These are phyloP conservation scores for Forsythia viridissima DNA, from an alignment of 257 asterid species.

Conservation along the genomic window DNA sequence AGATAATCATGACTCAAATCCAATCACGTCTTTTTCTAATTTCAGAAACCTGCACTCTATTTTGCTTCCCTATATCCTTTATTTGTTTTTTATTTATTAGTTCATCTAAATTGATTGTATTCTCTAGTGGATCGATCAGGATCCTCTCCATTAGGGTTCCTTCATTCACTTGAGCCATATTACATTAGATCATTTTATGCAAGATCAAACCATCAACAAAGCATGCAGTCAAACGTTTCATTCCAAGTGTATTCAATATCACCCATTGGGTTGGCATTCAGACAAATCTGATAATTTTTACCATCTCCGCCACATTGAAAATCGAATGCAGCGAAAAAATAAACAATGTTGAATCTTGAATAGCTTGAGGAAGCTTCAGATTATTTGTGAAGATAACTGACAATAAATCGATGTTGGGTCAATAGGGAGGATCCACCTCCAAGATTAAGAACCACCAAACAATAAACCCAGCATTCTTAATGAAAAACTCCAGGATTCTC, in stretches of 20 bases:
- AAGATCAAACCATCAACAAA: background rate
- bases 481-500: background rate
- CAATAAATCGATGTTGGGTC: background rate
- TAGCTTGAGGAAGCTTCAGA: background rate
- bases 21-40: too few relatives aligned
- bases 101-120: too few relatives aligned
- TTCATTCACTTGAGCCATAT: too few relatives aligned
- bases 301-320: background rate
- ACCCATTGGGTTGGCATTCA: background rate
- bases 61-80: too few relatives aligned
- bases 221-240: background rate
- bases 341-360: too few relatives aligned
- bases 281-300: background rate
- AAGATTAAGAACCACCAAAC: background rate
- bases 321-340: background rate
- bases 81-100: too few relatives aligned
- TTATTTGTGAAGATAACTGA: background rate
- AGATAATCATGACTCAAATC: too few relatives aligned
- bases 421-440: background rate
- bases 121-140: too few relatives aligned
- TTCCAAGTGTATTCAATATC: background rate
- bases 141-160: too few relatives aligned
- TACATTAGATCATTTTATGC: too few relatives aligned
- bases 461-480: background rate
- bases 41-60: too few relatives aligned